These are phyloP conservation scores for Lasiodiplodia sp. DNA, from an alignment of 2,329 filamentous ascomycete genomes.

Conservation along the genomic window DNA sequence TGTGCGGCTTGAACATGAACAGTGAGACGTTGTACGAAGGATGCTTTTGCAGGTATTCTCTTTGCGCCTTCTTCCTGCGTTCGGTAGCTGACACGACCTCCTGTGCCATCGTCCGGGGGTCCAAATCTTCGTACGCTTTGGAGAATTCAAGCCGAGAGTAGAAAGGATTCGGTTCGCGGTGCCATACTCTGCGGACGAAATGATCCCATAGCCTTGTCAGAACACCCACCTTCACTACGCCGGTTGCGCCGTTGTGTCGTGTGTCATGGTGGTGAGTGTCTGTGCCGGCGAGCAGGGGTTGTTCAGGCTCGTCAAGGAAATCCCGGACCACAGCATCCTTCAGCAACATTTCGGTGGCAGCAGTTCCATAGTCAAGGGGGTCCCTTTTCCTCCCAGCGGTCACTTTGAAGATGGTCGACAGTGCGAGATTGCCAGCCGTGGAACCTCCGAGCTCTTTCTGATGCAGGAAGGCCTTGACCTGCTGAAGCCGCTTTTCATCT, in stretches of 20 bases:
- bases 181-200: slow-evolving; percentile 62
- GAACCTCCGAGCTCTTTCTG: slow-evolving; percentile 78
- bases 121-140: slow-evolving; percentile 76
- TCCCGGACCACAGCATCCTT: slow-evolving; percentile 96
- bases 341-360: slow-evolving; percentile 92
- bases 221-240: slow-evolving; percentile 61
- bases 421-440: slow-evolving; percentile 68
- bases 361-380: slow-evolving; percentile 88
- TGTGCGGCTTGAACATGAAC: slow-evolving; percentile 81
- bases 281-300: slow-evolving; percentile 18
- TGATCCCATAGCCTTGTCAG: slow-evolving; percentile 69
- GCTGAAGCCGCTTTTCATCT: slow-evolving; percentile 95
- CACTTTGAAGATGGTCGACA: slow-evolving; percentile 69
- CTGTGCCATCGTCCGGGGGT: slow-evolving; percentile 86
- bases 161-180: slow-evolving; percentile 89
- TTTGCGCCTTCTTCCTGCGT: slow-evolving; percentile 83
- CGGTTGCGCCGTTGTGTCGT: slow-evolving; percentile 32
- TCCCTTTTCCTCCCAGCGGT: slow-evolving; percentile 71
- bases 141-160: slow-evolving; percentile 81
- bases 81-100: slow-evolving; percentile 87
- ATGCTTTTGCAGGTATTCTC: slow-evolving; percentile 86
- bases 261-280: slow-evolving; percentile 11
- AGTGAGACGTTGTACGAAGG: slow-evolving; percentile 92
- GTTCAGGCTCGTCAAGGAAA: slow-evolving; percentile 80
- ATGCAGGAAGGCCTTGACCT: slow-evolving; percentile 93